Percentiles rank a stretch among this genome's conserved stretches.
These are phyloP conservation scores for Candida tammaniensis DNA, from an alignment of 805 yeast species.

Conservation along the genomic window DNA sequence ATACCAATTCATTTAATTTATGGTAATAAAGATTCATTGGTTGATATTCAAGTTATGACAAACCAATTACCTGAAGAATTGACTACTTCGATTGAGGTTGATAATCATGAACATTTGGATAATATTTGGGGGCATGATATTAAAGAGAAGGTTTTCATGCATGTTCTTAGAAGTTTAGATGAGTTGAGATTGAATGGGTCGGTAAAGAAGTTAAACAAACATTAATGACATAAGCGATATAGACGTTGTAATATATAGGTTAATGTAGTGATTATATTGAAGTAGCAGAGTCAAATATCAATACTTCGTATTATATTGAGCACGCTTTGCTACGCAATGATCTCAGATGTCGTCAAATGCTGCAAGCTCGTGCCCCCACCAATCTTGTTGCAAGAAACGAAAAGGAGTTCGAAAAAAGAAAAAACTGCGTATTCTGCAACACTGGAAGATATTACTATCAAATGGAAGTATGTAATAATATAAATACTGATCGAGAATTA, in stretches of 20 bases:
- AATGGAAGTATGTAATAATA: too few relatives aligned
- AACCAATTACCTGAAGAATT: constrained; percentile 56
- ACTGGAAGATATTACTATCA: too few relatives aligned
- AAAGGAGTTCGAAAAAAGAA: not conserved
- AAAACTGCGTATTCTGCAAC: not conserved
- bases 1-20: constrained; percentile 77
- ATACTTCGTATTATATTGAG: too few relatives aligned
- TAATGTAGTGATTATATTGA: too few relatives aligned
- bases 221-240: too few relatives aligned
- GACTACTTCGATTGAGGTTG: constrained; percentile 55
- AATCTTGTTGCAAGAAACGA: constrained; percentile 4
- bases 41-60: constrained; percentile 78
- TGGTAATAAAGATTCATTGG: constrained; percentile 78
- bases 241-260: too few relatives aligned
- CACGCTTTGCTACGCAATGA: too few relatives aligned
- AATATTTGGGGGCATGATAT: constrained; percentile 83
- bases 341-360: constrained; percentile 1
- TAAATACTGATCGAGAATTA: too few relatives aligned
- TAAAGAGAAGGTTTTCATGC: constrained; percentile 28
- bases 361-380: constrained; percentile 1
- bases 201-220: not conserved
- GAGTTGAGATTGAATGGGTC: not conserved
- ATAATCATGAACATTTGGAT: constrained; percentile 84
- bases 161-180: constrained; percentile 21
- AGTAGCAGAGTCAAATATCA: too few relatives aligned